phyloP scores from a whole-genome alignment of 495 filamentous ascomycete species.

The Tuber borchii region DNA sequence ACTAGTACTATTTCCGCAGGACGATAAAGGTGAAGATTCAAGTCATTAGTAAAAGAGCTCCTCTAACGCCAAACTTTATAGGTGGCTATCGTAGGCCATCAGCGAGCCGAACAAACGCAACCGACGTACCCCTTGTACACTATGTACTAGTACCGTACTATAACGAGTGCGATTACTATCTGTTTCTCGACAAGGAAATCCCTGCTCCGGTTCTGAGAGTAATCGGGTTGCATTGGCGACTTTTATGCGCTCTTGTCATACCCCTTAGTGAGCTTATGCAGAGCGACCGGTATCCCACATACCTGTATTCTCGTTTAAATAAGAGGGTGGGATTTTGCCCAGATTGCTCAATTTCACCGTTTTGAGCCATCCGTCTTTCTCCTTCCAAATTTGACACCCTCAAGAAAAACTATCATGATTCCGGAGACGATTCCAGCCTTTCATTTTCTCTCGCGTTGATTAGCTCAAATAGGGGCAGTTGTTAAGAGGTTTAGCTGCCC shows the following conservation, averaged over 20 bases:
- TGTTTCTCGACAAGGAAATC: neutral
- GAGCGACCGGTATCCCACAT: neutral
- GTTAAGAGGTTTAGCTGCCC: neutral
- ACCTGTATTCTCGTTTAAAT: neutral
- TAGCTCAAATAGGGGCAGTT: neutral
- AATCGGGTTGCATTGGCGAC: neutral
- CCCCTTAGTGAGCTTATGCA: neutral
- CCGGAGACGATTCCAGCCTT: neutral
- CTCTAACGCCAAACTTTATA: neutral
- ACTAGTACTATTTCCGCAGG: too few relatives aligned
- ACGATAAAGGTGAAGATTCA: too few relatives aligned
- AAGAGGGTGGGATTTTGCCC: neutral
- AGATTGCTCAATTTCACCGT: neutral
- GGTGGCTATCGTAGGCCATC: neutral
- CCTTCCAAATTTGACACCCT: neutral
- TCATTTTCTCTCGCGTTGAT: neutral
- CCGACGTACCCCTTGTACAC: neutral
- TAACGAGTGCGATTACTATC: neutral
- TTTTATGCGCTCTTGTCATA: neutral
- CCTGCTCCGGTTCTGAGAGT: neutral
- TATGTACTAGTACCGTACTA: neutral
- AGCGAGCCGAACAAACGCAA: neutral
- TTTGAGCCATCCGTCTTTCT: neutral
- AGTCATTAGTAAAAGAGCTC: neutral
- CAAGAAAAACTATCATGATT: neutral